phyloP scores from a whole-genome alignment of 176 grass and related monocot species.

The Themeda triandra region DNA sequence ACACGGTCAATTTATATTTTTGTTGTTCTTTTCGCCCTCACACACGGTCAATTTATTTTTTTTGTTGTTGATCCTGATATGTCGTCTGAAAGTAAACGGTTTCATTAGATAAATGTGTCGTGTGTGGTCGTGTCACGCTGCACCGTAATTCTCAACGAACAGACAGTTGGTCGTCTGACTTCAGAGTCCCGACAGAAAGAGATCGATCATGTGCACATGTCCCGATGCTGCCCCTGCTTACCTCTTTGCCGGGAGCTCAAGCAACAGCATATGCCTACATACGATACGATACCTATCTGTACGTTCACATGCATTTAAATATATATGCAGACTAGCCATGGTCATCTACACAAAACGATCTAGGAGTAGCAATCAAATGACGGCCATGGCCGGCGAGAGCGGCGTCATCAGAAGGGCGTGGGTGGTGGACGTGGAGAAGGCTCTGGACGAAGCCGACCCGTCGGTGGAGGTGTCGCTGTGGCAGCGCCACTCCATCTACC shows the following conservation, averaged over 20 bases:
- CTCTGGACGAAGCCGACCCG: conserved; percentile 27
- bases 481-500: conserved; percentile 67
- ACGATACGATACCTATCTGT: neutral
- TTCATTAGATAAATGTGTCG: neutral
- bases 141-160: neutral
- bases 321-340: no score
- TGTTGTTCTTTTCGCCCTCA: neutral
- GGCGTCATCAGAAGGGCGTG: conserved; percentile 15
- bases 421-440: conserved; percentile 49
- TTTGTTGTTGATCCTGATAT: neutral
- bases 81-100: neutral
- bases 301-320: neutral
- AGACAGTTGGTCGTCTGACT: neutral
- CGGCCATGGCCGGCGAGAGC: neutral
- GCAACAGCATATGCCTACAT: neutral
- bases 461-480: conserved; percentile 42
- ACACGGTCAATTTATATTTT: neutral
- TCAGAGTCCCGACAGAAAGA: neutral
- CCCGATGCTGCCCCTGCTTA: neutral
- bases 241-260: neutral
- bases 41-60: neutral
- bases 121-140: neutral
- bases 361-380: no score
- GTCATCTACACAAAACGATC: no score
- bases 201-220: neutral